Base-by-base conservation (phyloP, 2,329 filamentous ascomycete genomes). In the Arthroderma uncinatum region DNA sequence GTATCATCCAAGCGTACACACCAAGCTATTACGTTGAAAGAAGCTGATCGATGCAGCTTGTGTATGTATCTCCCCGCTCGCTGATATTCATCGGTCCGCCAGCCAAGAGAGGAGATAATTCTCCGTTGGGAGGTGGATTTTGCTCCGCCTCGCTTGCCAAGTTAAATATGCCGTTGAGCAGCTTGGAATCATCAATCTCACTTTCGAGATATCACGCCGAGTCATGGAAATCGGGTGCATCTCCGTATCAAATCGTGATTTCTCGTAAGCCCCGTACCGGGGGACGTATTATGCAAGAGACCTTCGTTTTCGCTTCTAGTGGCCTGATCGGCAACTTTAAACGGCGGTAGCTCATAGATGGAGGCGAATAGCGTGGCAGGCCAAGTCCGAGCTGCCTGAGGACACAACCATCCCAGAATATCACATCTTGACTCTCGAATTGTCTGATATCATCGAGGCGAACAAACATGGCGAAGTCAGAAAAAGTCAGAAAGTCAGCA, bases 291-390 rank as follows among this genome's bases (percentile, higher is more conserved):
- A 33, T 50, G 47, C 47, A 50, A 19, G 44, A 30, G 23, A 50
- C 12, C 28, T 50, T 33, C 47, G 47, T 50, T 50, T 33, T 50
- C 47, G 25, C 47, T 50, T 50, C 47, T 50, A 30, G 47, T 50
- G 25, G 25, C 12, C 9, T 47, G 40, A 47, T 47, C 40, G 25
- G 40, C 47, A 50, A 50, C 47, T 14, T 50, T 50, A 34, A 30
- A 25, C 1, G 21, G 19, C 12, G 40, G 7, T 5, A 50, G 14
- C 42, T 33, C 19, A 1, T 7, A 2, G 10, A 50, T 33, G 1
- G 47, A 50, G 47, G 47, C 47, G 4, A 50, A 50, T 33, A 16
- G 40, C 40, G 10, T 33, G 25, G 25, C 44, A 30, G 25, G 25
- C 4, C 23, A 30, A 16, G 14, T 19, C 9, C n/a, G 14, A 25